Percentiles rank a stretch among this genome's conserved stretches.
These are phyloP conservation scores for Saccharomycopsis amapae DNA, from an alignment of 805 yeast genomes.

Conservation along the genomic window DNA sequence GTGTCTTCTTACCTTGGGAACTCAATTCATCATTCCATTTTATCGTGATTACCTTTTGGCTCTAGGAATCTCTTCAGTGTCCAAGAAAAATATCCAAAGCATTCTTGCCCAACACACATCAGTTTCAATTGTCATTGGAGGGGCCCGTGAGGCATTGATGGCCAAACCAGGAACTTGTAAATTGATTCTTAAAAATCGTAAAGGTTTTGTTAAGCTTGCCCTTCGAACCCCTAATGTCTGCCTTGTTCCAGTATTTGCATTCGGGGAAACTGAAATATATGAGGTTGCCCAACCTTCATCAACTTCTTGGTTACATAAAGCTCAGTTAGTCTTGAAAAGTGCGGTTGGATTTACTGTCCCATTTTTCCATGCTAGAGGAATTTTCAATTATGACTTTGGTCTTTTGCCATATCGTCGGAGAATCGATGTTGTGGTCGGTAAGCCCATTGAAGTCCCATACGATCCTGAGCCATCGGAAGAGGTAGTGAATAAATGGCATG, in stretches of 20 bases:
- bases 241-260: conserved; percentile 82
- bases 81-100: conserved; percentile 60
- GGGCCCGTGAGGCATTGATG: conserved; percentile 83
- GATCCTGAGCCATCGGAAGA: conserved; percentile 37
- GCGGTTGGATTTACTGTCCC: conserved; percentile 82
- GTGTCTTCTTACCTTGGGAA: conserved; percentile 70
- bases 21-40: conserved; percentile 78
- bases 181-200: conserved; percentile 66
- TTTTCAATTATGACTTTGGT: conserved; percentile 90
- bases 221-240: conserved; percentile 68
- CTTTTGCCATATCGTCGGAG: conserved; percentile 79
- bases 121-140: conserved; percentile 89
- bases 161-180: conserved; percentile 49
- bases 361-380: conserved; percentile 83
- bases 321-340: conserved; percentile 69
- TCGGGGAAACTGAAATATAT: conserved; percentile 78
- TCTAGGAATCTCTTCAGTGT: conserved; percentile 80
- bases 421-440: conserved; percentile 68
- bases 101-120: conserved; percentile 57
- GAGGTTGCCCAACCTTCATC: conserved; percentile 40
- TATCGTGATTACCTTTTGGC: conserved; percentile 79
- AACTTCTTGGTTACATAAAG: conserved; percentile 40
- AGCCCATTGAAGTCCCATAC: conserved; percentile 52
- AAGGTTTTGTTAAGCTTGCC: conserved; percentile 86
- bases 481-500: conserved; percentile 65